A percentile compares a stretch with the other conserved stretches of the same genome.
Evolutionary conservation across 192 early-diverging fungal genomes (phyloP).

Genomic region (Fimicolochytrium jonesii): DNA sequence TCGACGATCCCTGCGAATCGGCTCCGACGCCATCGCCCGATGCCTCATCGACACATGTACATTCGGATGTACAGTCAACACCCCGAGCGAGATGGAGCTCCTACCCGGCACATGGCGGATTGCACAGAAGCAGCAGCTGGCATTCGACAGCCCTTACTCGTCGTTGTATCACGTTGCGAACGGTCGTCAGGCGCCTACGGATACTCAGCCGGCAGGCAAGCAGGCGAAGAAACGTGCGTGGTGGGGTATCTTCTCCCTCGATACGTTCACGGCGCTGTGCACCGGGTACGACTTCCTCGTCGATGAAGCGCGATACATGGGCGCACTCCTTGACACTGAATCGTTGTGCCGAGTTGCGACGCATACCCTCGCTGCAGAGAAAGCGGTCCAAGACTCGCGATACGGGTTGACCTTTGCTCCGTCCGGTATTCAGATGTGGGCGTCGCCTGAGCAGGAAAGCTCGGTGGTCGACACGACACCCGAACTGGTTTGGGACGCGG

Average conservation of each 20-base stretch:
- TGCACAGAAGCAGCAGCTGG: conserved; percentile 5
- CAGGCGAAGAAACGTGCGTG: conserved; percentile 3
- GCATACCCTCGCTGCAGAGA: conserved; percentile 1
- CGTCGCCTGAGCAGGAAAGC: no score
- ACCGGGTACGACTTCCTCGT: conserved; percentile 3
- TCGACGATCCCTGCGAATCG: not conserved
- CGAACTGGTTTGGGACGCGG: no score
- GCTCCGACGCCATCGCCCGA: not conserved
- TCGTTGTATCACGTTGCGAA: not conserved
- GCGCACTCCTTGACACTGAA: not conserved
- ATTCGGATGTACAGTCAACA: not conserved
- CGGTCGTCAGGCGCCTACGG: not conserved
- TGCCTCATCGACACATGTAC: conserved; percentile 4
- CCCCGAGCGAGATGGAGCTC: not conserved
- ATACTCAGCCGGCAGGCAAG: no score
- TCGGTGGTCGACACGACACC: no score
- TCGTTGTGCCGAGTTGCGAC: not conserved
- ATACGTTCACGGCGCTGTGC: conserved; percentile 1
- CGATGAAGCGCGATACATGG: conserved; percentile 12
- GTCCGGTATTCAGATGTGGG: no score
- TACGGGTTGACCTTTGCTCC: no score
- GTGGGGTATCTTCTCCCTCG: conserved; percentile 8
- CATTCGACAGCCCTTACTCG: not conserved
- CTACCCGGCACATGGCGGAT: conserved; percentile 8
- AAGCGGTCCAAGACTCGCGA: no score